A percentile compares a stretch with the other conserved stretches of the same genome.
Conservation (phyloP, 2,329 filamentous ascomycete species). For the Penicillium sp. region DNA sequence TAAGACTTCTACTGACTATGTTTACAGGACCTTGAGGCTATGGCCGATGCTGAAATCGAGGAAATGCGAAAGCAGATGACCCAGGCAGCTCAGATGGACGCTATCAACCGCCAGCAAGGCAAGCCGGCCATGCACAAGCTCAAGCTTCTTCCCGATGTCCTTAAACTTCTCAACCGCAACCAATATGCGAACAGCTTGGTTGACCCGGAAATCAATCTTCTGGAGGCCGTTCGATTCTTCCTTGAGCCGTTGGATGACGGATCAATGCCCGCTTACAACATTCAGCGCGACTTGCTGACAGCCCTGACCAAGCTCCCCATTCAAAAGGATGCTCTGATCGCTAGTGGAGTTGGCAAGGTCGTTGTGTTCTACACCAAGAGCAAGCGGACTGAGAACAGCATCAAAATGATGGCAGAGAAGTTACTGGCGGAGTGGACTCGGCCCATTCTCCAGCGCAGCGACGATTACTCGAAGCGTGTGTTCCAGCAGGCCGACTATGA, state of each 20-base stretch:
- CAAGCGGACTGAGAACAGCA: constrained; percentile 80
- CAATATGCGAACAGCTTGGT: constrained; percentile 78
- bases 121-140: constrained; percentile 89
- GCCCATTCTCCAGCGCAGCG: constrained; percentile 87
- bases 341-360: constrained; percentile 93
- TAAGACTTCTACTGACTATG: constrained; percentile 9
- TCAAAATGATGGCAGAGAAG: constrained; percentile 91
- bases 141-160: constrained; percentile 87
- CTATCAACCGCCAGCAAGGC: constrained; percentile 73
- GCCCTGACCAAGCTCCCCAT: constrained; percentile 79
- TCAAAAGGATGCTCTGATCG: constrained; percentile 84
- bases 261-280: constrained; percentile 92
- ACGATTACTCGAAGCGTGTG: constrained; percentile 86
- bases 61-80: constrained; percentile 89
- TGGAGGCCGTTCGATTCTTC: constrained; percentile 96
- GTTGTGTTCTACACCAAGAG: constrained; percentile 96
- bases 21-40: constrained; percentile 77
- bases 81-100: constrained; percentile 82
- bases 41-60: constrained; percentile 86
- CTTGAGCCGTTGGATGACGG: constrained; percentile 93
- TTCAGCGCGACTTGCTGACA: constrained; percentile 89
- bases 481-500: constrained; percentile 61
- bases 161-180: constrained; percentile 84
- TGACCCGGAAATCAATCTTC: constrained; percentile 90
- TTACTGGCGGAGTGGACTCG: constrained; percentile 95